Percentiles rank a stretch among this genome's conserved stretches.
phyloP scores from a whole-genome alignment of 495 filamentous ascomycete species.

The Podospora australis region DNA sequence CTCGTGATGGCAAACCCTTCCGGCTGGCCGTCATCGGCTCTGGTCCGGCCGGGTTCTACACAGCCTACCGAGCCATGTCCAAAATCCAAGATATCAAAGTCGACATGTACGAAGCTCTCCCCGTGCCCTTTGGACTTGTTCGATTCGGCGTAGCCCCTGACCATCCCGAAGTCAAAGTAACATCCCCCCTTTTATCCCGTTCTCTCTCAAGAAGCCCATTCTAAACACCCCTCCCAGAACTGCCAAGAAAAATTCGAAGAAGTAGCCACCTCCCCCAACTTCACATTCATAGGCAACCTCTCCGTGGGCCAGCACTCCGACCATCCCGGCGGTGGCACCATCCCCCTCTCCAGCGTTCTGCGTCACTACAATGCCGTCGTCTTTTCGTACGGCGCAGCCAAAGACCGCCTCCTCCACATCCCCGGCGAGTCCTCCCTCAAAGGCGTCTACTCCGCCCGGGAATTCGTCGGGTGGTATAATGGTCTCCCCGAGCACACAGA shows the following conservation, averaged over 20 bases:
- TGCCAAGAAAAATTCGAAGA: slow-evolving; percentile 90
- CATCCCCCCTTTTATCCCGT: slow-evolving; percentile 1
- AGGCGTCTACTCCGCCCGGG: slow-evolving; percentile 81
- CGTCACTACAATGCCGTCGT: slow-evolving; percentile 88
- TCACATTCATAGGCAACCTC: slow-evolving; percentile 89
- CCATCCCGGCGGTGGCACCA: slow-evolving; percentile 39
- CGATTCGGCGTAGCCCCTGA: slow-evolving; percentile 94
- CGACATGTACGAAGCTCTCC: slow-evolving; percentile 94
- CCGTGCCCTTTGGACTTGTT: slow-evolving; percentile 86
- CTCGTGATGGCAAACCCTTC: slow-evolving; percentile 48
- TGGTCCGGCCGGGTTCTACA: slow-evolving; percentile 93
- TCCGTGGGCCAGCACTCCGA: slow-evolving; percentile 56
- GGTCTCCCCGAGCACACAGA: slow-evolving; percentile 77
- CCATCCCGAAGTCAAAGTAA: slow-evolving; percentile 95
- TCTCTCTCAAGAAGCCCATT: neutral
- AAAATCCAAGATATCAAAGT: slow-evolving; percentile 65
- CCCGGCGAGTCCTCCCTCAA: slow-evolving; percentile 66
- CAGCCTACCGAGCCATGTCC: slow-evolving; percentile 73
- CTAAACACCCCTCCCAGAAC: slow-evolving; percentile 50
- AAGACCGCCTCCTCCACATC: slow-evolving; percentile 72
- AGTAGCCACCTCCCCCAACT: slow-evolving; percentile 70
- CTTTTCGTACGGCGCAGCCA: slow-evolving; percentile 85
- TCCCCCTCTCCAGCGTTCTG: slow-evolving; percentile 62
- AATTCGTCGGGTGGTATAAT: slow-evolving; percentile 99
- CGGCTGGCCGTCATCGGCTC: slow-evolving; percentile 89